phyloP scores from a whole-genome alignment of 1,139 yeast species.

The Candida frijolesensis region DNA sequence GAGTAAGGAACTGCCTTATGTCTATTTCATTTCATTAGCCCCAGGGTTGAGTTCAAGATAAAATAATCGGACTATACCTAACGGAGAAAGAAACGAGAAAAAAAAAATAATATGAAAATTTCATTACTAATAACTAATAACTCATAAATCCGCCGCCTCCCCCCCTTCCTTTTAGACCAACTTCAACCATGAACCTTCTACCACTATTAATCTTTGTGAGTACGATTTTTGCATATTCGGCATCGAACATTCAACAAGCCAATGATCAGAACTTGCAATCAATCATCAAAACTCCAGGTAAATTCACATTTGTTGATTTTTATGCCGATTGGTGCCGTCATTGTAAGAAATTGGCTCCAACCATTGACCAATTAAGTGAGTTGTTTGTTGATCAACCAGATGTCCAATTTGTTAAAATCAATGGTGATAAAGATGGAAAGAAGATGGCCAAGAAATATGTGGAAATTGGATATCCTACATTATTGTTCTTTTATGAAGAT shows the following conservation, averaged over 20 bases:
- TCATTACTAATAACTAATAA: background rate
- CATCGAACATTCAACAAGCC: constrained; percentile 26
- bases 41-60: background rate
- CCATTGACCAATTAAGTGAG: constrained; percentile 59
- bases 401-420: constrained; percentile 59
- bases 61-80: background rate
- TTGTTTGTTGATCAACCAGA: constrained; percentile 47
- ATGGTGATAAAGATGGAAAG: constrained; percentile 66
- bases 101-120: background rate
- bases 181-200: background rate
- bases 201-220: constrained; percentile 1
- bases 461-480: constrained; percentile 66
- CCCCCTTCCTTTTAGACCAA: background rate
- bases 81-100: background rate
- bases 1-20: no score
- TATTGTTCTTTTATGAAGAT: constrained; percentile 55
- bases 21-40: no score
- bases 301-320: constrained; percentile 70
- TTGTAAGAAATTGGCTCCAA: constrained; percentile 68
- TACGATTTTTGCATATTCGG: constrained; percentile 10
- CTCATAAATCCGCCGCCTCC: no score
- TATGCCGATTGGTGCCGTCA: constrained; percentile 85
- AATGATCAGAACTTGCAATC: constrained; percentile 55
- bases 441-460: constrained; percentile 57
- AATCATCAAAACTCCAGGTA: constrained; percentile 55